A percentile compares a stretch with the other conserved stretches of the same genome.
Conservation (phyloP, 2,329 filamentous ascomycete species). For the Calycina marina region DNA sequence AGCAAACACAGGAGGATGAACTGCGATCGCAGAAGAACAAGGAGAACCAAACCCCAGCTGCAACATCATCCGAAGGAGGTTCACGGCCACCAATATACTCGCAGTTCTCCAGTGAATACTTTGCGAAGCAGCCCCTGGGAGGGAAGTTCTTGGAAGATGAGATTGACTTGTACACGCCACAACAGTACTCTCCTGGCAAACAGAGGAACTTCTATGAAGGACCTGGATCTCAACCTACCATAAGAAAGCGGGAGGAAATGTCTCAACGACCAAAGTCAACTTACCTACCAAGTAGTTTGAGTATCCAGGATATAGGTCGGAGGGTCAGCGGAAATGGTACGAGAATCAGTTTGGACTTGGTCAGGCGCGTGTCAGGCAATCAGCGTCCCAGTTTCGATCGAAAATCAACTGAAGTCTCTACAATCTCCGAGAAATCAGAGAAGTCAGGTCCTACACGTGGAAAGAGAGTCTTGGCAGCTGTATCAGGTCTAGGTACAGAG, state of each 20-base stretch:
- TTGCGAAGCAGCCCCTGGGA: slow-evolving; percentile 24
- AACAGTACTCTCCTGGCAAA: slow-evolving; percentile 18
- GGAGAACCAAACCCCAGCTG: slow-evolving; percentile 60
- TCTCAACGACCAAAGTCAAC: slow-evolving; percentile 18
- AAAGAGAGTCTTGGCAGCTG: slow-evolving; percentile 46
- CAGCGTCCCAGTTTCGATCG: slow-evolving; percentile 16
- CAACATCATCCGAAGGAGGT: slow-evolving; percentile 26
- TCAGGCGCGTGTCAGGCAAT: slow-evolving; percentile 13
- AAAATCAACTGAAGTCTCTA: slow-evolving; percentile 8
- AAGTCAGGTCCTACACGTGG: slow-evolving; percentile 29
- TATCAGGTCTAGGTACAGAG: slow-evolving; percentile 46
- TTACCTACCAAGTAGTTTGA: slow-evolving; percentile 23
- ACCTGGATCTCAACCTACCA: slow-evolving; percentile 14
- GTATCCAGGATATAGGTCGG: slow-evolving; percentile 20
- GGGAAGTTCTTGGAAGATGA: slow-evolving; percentile 23
- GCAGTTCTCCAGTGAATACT: slow-evolving; percentile 43
- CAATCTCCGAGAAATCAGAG: slow-evolving; percentile 18
- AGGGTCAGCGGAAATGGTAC: slow-evolving; percentile 15
- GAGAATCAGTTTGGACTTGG: slow-evolving; percentile 17
- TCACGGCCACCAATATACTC: slow-evolving; percentile 57
- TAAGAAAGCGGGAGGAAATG: slow-evolving; percentile 12
- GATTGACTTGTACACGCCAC: slow-evolving; percentile 22
- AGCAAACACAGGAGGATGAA: slow-evolving; percentile 34
- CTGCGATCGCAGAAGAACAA: slow-evolving; percentile 49
- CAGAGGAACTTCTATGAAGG: slow-evolving; percentile 20